Percentiles rank a stretch among this genome's conserved stretches.
phyloP scores from a whole-genome alignment of 805 yeast genomes.

The Ogataea chonburiensis region DNA sequence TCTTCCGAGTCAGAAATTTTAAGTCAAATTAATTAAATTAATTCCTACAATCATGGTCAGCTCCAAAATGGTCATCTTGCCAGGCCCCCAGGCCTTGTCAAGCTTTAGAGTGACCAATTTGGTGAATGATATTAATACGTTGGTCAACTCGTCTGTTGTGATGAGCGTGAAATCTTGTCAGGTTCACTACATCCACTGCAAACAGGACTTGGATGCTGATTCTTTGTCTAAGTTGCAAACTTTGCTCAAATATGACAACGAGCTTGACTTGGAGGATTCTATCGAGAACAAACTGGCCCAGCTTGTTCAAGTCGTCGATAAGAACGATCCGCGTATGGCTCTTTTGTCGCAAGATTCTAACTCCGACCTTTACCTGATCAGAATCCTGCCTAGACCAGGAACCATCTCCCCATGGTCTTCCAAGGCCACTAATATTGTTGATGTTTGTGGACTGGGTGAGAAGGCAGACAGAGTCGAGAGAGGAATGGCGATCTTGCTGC shows the following conservation, averaged over 20 bases:
- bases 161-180: slow-evolving; percentile 69
- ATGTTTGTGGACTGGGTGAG: slow-evolving; percentile 77
- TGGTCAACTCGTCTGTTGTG: slow-evolving; percentile 66
- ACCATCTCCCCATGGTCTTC: slow-evolving; percentile 99
- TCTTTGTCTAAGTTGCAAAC: slow-evolving; percentile 52
- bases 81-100: slow-evolving; percentile 92
- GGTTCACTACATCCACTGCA: slow-evolving; percentile 76
- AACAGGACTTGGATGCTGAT: slow-evolving; percentile 38
- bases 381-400: slow-evolving; percentile 89
- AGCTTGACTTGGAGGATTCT: slow-evolving; percentile 52
- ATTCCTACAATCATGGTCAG: slow-evolving; percentile 10
- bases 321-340: slow-evolving; percentile 15
- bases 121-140: slow-evolving; percentile 67
- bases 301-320: slow-evolving; percentile 32
- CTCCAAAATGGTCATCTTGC: slow-evolving; percentile 48
- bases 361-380: slow-evolving; percentile 54
- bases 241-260: slow-evolving; percentile 72
- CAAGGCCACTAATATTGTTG: slow-evolving; percentile 92
- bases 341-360: slow-evolving; percentile 28
- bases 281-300: slow-evolving; percentile 21
- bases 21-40: slow-evolving; percentile 6
- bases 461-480: slow-evolving; percentile 85
- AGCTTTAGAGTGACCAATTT: slow-evolving; percentile 77
- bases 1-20: slow-evolving; percentile 1
- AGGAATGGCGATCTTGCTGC: slow-evolving; percentile 74